Percentiles rank a stretch among this genome's conserved stretches.
phyloP scores from a whole-genome alignment of 805 yeast species.

The Gaillardinia entomophila region DNA sequence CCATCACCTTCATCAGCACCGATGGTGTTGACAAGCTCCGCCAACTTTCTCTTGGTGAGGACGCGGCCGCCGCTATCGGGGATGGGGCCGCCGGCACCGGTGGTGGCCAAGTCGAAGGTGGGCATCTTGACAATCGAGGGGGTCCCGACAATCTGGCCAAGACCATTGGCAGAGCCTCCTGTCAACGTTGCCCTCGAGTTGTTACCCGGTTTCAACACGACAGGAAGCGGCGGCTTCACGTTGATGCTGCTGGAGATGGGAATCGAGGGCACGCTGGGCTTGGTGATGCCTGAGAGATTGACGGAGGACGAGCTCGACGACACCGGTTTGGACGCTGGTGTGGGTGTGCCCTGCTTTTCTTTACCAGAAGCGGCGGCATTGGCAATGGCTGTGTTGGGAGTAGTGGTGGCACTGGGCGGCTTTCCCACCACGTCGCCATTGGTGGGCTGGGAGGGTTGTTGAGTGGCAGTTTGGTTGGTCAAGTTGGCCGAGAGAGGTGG shows the following conservation, averaged over 20 bases:
- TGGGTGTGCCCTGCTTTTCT: neutral
- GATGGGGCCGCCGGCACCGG: conserved; percentile 21
- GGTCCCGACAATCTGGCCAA: conserved; percentile 56
- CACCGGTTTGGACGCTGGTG: conserved; percentile 2
- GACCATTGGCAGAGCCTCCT: conserved; percentile 77
- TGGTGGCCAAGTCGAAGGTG: conserved; percentile 58
- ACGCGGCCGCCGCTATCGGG: conserved; percentile 70
- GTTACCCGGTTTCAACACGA: conserved; percentile 48
- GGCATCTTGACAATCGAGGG: conserved; percentile 76
- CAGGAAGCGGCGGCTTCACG: conserved; percentile 61
- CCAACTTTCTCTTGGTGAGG: conserved; percentile 79
- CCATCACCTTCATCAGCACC: conserved; percentile 89
- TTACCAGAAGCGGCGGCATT: conserved; percentile 2
- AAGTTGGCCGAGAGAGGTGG: neutral
- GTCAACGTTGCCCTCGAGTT: conserved; percentile 67
- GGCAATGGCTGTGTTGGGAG: conserved; percentile 2
- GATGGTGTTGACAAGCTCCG: conserved; percentile 77
- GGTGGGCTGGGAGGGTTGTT: conserved; percentile 1
- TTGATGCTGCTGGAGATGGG: conserved; percentile 68
- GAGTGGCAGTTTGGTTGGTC: neutral
- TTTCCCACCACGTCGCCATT: neutral
- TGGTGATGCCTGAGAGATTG: conserved; percentile 36
- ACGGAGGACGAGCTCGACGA: conserved; percentile 7
- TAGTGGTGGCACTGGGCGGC: conserved; percentile 3
- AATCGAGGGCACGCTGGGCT: conserved; percentile 57